Base-by-base conservation (phyloP, 352 stramenopile genomes). In the Phytophthora sansomeana region DNA sequence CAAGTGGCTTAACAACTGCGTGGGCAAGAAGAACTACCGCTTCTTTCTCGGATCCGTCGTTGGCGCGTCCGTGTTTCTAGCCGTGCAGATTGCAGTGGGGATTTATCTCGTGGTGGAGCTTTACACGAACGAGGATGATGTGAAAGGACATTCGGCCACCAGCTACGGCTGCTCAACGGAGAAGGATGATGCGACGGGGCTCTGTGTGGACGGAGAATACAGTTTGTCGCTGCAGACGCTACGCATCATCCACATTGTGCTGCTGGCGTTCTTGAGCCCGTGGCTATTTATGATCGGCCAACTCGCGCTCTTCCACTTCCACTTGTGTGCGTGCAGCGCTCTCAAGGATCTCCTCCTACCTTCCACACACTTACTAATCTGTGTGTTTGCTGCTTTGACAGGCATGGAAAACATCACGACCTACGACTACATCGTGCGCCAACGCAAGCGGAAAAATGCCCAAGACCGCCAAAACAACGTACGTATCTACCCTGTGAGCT, bases 1-100 rank as follows among this genome's bases (percentile, higher is more conserved):
- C 82, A 98, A 97, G 63, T 98, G 92, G 96, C 88, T 98, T 26
- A 98, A 98, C 74, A 99, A 97, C 54, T 98, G 96, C 69, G 86
- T 98, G 10, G 95, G 96, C 46, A 81, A 80, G 55, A 93, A 96
- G 58, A 96, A 96, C 72, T 96, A 95, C 57, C 62, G 52, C 58
- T 93, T 78, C 47, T 97, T 97, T 48, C 62, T 97, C 16, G 75
- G 68, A 32, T 93, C 86, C 14, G 85, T 97, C 6, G 65, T 91
- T 4, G 76, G 77, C 19, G 76, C 88, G 0, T 89, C 83, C 13
- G 50, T 83, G 39, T 78, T 95, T 63, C 69, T 93, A 38, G 72
- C 74, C 5, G 41, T 95, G 19, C 88, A 96, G 73, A 76, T 94
- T 38, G 86, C 72, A 2, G 67, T 95, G 29, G 87, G 83, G 5